phyloP scores from a whole-genome alignment of 2,329 filamentous ascomycete species.

The Aureobasidium namibiae region DNA sequence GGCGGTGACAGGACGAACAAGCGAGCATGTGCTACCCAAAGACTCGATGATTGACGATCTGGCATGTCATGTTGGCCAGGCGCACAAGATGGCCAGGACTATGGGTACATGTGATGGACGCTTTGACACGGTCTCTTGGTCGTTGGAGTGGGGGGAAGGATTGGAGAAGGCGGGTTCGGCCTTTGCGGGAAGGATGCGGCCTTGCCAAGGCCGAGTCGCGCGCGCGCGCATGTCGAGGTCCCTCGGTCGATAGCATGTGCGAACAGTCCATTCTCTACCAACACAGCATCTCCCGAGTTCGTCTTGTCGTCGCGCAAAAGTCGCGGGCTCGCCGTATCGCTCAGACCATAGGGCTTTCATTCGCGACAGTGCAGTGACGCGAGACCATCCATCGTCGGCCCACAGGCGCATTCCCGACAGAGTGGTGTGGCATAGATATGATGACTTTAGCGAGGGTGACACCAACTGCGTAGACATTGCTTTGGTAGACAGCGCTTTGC shows the following conservation, averaged over 20 bases:
- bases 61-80: background rate
- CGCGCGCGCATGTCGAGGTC: background rate
- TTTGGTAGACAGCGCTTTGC: background rate
- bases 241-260: background rate
- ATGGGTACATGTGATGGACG: background rate
- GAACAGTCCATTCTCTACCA: background rate
- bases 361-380: background rate
- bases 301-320: conserved; percentile 3
- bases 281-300: background rate
- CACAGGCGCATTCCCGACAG: conserved; percentile 6
- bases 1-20: conserved; percentile 7
- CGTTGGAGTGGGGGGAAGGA: background rate
- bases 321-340: background rate
- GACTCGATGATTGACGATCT: background rate
- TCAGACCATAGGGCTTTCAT: background rate
- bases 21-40: conserved; percentile 6
- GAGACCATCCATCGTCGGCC: background rate
- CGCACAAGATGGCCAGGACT: background rate
- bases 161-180: background rate
- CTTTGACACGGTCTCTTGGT: background rate
- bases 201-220: conserved; percentile 2
- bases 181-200: background rate
- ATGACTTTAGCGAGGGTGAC: conserved; percentile 10
- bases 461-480: conserved; percentile 9
- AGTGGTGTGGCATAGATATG: conserved; percentile 2